These are phyloP conservation scores for Bromus sterilis DNA, from an alignment of 176 grass and related monocot genomes.

Conservation along the genomic window DNA sequence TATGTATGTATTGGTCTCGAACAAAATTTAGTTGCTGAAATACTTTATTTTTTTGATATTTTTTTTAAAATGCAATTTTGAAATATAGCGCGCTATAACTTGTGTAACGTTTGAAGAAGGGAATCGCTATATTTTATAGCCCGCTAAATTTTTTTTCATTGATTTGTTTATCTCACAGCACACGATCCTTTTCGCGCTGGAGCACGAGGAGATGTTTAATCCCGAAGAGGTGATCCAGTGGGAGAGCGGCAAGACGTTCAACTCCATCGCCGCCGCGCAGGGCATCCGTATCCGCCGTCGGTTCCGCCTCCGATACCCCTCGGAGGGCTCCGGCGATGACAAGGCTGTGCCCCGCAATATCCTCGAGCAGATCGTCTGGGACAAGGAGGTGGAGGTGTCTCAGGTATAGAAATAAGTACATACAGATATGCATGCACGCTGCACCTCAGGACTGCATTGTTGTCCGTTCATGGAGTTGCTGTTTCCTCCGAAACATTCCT, in stretches of 20 bases:
- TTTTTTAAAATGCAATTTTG: too few species aligned
- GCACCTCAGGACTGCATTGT: not conserved
- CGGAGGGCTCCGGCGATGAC: constrained; percentile 26
- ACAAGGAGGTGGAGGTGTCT: constrained; percentile 84
- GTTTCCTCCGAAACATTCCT: not conserved
- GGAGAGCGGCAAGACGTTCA: constrained; percentile 76
- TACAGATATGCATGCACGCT: too few species aligned
- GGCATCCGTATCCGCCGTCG: constrained; percentile 74
- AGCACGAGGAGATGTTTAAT: constrained; percentile 27
- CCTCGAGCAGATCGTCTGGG: constrained; percentile 94
- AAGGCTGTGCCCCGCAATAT: constrained; percentile 39
- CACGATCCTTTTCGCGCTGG: not conserved
- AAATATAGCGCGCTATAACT: too few species aligned
- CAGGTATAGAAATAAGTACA: constrained; percentile 25
- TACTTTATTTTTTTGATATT: too few species aligned
- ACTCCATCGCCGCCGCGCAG: constrained; percentile 61
- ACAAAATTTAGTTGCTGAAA: too few species aligned
- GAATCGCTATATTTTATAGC: too few species aligned
- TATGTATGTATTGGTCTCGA: too few species aligned
- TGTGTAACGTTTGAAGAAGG: too few species aligned
- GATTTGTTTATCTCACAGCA: not conserved
- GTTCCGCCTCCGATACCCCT: constrained; percentile 16
- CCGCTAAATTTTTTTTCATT: not conserved
- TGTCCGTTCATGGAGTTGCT: not conserved
- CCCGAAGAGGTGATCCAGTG: constrained; percentile 54